phyloP scores from a whole-genome alignment of 805 yeast species.

The Wickerhamiella parazyma region DNA sequence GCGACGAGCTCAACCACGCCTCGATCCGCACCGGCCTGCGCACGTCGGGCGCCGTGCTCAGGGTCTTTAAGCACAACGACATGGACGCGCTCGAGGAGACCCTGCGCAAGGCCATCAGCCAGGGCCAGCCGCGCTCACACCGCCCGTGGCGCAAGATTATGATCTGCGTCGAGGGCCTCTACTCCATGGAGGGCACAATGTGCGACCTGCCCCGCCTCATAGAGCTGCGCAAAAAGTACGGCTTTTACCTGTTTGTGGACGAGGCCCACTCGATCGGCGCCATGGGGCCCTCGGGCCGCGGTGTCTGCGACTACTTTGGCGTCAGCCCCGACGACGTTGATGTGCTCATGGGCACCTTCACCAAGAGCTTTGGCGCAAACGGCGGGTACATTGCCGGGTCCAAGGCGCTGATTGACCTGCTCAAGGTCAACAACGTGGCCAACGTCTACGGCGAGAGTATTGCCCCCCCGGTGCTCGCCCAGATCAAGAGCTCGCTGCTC shows the following conservation, averaged over 20 bases:
- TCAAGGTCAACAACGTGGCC: constrained; percentile 61
- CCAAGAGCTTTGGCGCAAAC: constrained; percentile 96
- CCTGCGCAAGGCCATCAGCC: constrained; percentile 71
- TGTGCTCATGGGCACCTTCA: constrained; percentile 91
- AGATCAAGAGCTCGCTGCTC: constrained; percentile 65
- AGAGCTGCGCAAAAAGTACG: constrained; percentile 66
- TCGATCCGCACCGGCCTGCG: constrained; percentile 93
- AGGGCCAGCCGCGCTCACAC: constrained; percentile 89
- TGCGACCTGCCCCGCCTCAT: constrained; percentile 66
- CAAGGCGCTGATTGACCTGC: constrained; percentile 52
- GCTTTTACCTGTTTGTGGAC: constrained; percentile 80
- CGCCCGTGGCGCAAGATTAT: constrained; percentile 81
- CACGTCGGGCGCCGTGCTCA: constrained; percentile 82
- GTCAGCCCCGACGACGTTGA: constrained; percentile 67
- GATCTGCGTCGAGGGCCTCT: constrained; percentile 83
- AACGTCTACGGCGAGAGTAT: constrained; percentile 70
- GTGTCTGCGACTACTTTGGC: constrained; percentile 87
- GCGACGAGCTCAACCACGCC: constrained; percentile 91
- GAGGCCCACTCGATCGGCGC: constrained; percentile 99
- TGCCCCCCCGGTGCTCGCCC: constrained; percentile 85
- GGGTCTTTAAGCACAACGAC: constrained; percentile 84
- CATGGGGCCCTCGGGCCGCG: constrained; percentile 88
- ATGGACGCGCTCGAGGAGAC: constrained; percentile 65
- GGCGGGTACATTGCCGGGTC: constrained; percentile 93
- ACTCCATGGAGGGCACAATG: constrained; percentile 65